Percentiles rank a stretch among this genome's conserved stretches.
Evolutionary conservation across 2,329 filamentous ascomycete species (phyloP).

Genomic region (Gyromitra esculenta): DNA sequence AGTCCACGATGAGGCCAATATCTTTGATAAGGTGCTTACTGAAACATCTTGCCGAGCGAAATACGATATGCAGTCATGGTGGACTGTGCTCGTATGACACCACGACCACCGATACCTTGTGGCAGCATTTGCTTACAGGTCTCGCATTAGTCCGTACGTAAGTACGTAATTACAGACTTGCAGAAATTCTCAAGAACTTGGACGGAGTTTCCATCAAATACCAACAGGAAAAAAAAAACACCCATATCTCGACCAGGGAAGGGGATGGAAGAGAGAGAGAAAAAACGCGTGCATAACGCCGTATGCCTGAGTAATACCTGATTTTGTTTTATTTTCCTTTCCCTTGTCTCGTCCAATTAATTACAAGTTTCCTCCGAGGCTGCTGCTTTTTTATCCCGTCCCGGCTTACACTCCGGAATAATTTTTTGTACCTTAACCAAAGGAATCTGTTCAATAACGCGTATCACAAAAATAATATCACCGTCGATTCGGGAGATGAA

Average conservation of each 20-base stretch:
- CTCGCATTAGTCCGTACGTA: neutral
- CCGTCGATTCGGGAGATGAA: constrained; percentile 43
- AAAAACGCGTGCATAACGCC: neutral
- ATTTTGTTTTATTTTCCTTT: neutral
- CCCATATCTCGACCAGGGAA: neutral
- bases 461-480: constrained; percentile 33
- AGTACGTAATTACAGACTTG: neutral
- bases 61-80: constrained; percentile 6
- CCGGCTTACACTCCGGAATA: constrained; percentile 9
- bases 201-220: neutral
- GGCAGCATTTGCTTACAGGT: neutral
- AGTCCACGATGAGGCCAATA: neutral
- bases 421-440: constrained; percentile 3
- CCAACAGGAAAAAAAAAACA: neutral
- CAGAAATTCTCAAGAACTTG: neutral
- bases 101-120: neutral
- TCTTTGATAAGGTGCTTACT: constrained; percentile 15
- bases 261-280: neutral
- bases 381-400: neutral
- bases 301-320: constrained; percentile 9
- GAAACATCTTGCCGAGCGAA: constrained; percentile 5
- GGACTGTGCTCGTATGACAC: constrained; percentile 7
- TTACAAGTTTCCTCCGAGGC: neutral
- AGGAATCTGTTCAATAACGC: neutral
- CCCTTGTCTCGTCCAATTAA: constrained; percentile 1